phyloP scores from a whole-genome alignment of 208 protist species.

The Porcisia hertigi region DNA sequence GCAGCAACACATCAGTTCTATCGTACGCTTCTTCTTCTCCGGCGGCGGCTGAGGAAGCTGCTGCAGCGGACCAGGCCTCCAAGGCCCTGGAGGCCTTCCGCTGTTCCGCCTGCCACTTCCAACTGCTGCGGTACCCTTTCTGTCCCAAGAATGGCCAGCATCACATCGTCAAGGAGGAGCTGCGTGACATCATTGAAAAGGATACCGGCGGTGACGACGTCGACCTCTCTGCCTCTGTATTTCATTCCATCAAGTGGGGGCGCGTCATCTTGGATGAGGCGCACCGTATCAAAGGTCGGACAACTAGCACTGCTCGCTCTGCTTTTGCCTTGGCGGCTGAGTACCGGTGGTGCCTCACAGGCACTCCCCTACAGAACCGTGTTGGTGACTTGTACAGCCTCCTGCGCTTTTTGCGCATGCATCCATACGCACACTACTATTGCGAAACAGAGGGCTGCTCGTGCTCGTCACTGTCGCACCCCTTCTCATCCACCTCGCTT shows the following conservation, averaged over 20 bases:
- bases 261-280: slow-evolving; percentile 94
- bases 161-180: slow-evolving; percentile 64
- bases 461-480: slow-evolving; percentile 88
- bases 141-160: slow-evolving; percentile 88
- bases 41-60: slow-evolving; percentile 40
- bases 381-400: slow-evolving; percentile 96
- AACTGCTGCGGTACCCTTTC: slow-evolving; percentile 79
- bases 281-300: slow-evolving; percentile 91
- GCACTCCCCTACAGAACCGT: slow-evolving; percentile 97
- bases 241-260: slow-evolving; percentile 87
- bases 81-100: slow-evolving; percentile 48
- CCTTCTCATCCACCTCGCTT: slow-evolving; percentile 79
- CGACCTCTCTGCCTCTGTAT: slow-evolving; percentile 60
- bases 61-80: slow-evolving; percentile 23
- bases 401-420: slow-evolving; percentile 93
- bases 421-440: slow-evolving; percentile 87
- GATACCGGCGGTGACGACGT: slow-evolving; percentile 81
- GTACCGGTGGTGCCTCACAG: slow-evolving; percentile 92
- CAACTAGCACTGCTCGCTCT: slow-evolving; percentile 84
- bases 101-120: slow-evolving; percentile 75
- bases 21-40: slow-evolving; percentile 34
- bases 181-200: slow-evolving; percentile 70
- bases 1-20: slow-evolving; percentile 14
- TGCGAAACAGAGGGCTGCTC: slow-evolving; percentile 87
- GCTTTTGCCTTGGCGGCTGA: slow-evolving; percentile 81